These are phyloP conservation scores for Talaromyces borbonicus DNA, from an alignment of 495 filamentous ascomycete species.

Conservation along the genomic window DNA sequence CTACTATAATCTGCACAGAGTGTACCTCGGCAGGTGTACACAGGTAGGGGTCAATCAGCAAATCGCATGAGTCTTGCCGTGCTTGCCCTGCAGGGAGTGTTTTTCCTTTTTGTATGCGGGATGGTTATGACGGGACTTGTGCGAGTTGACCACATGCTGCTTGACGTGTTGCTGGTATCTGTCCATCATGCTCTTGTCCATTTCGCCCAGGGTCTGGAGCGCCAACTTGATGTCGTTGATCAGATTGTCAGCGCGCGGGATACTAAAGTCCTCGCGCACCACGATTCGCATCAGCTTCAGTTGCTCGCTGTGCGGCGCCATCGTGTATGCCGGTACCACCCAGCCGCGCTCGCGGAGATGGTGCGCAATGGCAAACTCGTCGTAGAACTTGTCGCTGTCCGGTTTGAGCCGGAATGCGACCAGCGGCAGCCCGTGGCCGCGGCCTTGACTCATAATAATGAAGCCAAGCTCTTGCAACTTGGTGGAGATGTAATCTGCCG, in stretches of 20 bases:
- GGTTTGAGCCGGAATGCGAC: constrained; percentile 72
- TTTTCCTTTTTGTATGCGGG: constrained; percentile 62
- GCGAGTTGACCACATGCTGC: constrained; percentile 43
- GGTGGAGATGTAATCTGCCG: constrained; percentile 66
- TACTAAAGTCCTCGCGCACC: constrained; percentile 79
- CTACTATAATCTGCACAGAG: not conserved
- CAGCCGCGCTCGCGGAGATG: constrained; percentile 74
- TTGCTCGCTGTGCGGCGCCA: constrained; percentile 72
- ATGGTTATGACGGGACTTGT: constrained; percentile 50
- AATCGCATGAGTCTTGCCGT: constrained; percentile 76
- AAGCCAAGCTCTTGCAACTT: constrained; percentile 65
- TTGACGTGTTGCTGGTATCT: constrained; percentile 53
- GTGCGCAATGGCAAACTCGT: constrained; percentile 77
- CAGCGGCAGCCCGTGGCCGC: constrained; percentile 68
- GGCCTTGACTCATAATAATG: constrained; percentile 69
- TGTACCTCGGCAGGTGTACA: not conserved
- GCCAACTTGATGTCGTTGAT: constrained; percentile 65
- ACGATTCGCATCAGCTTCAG: constrained; percentile 85
- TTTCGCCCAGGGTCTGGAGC: constrained; percentile 53
- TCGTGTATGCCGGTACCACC: constrained; percentile 90
- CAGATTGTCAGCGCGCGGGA: constrained; percentile 62
- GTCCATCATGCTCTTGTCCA: constrained; percentile 60
- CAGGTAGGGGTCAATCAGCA: constrained; percentile 42
- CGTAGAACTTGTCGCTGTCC: constrained; percentile 52
- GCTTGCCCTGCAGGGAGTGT: constrained; percentile 79